phyloP scores from a whole-genome alignment of 2,329 filamentous ascomycete genomes.

The Capronia americana region DNA sequence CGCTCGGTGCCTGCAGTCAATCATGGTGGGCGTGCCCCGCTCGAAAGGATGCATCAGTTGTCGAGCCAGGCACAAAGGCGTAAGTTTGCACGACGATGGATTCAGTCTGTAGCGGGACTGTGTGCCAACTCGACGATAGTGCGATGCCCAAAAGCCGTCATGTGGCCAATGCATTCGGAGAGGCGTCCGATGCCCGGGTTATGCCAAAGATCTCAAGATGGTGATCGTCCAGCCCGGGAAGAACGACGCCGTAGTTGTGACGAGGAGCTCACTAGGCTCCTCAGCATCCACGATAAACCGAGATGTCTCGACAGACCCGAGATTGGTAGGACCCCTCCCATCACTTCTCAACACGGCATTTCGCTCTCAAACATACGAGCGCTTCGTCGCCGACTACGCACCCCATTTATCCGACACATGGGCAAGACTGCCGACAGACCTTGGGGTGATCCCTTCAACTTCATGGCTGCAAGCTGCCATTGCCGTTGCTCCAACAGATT shows the following conservation, averaged over 20 bases:
- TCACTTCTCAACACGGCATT: slow-evolving; percentile 14
- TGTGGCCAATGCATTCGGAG: slow-evolving; percentile 27
- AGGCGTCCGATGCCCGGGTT: slow-evolving; percentile 22
- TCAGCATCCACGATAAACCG: background rate
- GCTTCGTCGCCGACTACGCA: slow-evolving; percentile 17
- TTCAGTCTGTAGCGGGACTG: background rate
- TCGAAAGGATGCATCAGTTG: slow-evolving; percentile 27
- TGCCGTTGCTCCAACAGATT: slow-evolving; percentile 9
- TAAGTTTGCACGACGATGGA: slow-evolving; percentile 13
- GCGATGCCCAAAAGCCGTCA: slow-evolving; percentile 24
- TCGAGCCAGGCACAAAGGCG: slow-evolving; percentile 26
- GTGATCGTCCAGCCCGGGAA: slow-evolving; percentile 21
- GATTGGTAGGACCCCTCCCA: slow-evolving; percentile 9
- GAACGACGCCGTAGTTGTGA: background rate
- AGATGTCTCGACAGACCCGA: background rate
- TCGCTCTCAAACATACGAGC: slow-evolving; percentile 14
- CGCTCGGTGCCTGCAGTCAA: background rate
- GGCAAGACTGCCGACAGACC: slow-evolving; percentile 9
- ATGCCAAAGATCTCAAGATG: slow-evolving; percentile 23
- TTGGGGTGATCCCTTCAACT: slow-evolving; percentile 2
- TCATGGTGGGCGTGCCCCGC: slow-evolving; percentile 27
- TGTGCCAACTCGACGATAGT: slow-evolving; percentile 18
- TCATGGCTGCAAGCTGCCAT: slow-evolving; percentile 19
- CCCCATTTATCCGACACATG: slow-evolving; percentile 15
- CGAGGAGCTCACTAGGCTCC: background rate